Evolutionary conservation across 1,139 yeast genomes (phyloP).

Genomic region (Taphrina pruni): DNA sequence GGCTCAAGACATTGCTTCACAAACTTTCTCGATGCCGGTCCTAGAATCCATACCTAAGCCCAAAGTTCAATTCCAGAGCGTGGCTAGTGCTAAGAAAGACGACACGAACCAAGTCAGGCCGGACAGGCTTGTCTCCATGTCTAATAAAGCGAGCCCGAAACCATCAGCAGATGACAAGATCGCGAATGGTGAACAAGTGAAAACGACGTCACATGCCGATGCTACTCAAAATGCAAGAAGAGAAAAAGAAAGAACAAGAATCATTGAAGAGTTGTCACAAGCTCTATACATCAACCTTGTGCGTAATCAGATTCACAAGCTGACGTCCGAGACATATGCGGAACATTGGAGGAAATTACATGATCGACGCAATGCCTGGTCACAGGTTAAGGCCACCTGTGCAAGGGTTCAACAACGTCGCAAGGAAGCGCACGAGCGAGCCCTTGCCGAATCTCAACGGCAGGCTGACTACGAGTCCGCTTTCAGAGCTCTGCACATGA

Average conservation of each 20-base stretch:
- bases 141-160: not conserved
- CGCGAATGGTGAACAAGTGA: not conserved
- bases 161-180: not conserved
- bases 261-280: slow-evolving; percentile 4
- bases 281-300: slow-evolving; percentile 20
- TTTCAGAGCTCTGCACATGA: not conserved
- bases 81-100: not conserved
- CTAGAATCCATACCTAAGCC: not conserved
- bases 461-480: slow-evolving; percentile 21
- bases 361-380: slow-evolving; percentile 5
- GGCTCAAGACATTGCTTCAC: not conserved
- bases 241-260: not conserved
- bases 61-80: not conserved
- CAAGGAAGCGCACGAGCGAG: not conserved
- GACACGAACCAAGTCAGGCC: not conserved
- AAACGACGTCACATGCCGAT: not conserved
- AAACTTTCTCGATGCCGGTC: not conserved
- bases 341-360: not conserved
- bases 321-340: slow-evolving; percentile 9
- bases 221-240: not conserved
- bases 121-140: not conserved
- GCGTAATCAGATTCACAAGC: slow-evolving; percentile 10
- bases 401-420: slow-evolving; percentile 8
- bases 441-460: slow-evolving; percentile 4
- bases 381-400: not conserved